Conservation (phyloP, 2,329 filamentous ascomycete genomes). For the Colletotrichum lentis region DNA sequence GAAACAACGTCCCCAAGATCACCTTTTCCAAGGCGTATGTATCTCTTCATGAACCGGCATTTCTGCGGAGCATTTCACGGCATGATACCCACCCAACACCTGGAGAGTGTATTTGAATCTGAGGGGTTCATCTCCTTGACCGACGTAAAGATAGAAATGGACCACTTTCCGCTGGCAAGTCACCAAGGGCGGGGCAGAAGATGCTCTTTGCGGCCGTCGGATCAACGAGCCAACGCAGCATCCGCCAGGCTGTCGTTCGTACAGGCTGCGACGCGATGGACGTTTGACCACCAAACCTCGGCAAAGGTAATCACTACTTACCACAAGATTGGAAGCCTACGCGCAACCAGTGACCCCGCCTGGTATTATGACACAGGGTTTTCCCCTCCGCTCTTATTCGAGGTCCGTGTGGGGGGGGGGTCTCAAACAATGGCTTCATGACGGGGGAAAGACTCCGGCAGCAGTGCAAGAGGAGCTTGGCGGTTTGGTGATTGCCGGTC, state of each 20-base stretch:
- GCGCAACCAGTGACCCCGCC: neutral
- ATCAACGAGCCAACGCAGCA: no score
- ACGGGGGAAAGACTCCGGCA: neutral
- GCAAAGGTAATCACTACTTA: slow-evolving; percentile 9
- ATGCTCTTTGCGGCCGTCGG: neutral
- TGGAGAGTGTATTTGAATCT: neutral
- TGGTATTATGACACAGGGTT: neutral
- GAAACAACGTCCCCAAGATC: neutral
- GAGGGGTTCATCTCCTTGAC: neutral
- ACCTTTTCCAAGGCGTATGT: neutral
- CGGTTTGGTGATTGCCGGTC: neutral
- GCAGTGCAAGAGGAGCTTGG: neutral
- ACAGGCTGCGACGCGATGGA: neutral
- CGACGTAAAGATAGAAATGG: neutral
- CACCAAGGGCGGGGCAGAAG: neutral
- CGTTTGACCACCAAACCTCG: neutral
- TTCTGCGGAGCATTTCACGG: neutral
- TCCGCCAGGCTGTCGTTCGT: no score
- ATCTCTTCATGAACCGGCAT: slow-evolving; percentile 15
- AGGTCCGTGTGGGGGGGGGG: neutral
- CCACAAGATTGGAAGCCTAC: neutral
- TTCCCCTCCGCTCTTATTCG: no score
- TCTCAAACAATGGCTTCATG: neutral
- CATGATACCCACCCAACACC: neutral
- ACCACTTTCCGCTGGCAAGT: neutral